Evolutionary conservation across 116 monocot genomes (phyloP), one percentile per base, ranked within the genome.

Genomic region (Dioscorea cayenensis): DNA sequence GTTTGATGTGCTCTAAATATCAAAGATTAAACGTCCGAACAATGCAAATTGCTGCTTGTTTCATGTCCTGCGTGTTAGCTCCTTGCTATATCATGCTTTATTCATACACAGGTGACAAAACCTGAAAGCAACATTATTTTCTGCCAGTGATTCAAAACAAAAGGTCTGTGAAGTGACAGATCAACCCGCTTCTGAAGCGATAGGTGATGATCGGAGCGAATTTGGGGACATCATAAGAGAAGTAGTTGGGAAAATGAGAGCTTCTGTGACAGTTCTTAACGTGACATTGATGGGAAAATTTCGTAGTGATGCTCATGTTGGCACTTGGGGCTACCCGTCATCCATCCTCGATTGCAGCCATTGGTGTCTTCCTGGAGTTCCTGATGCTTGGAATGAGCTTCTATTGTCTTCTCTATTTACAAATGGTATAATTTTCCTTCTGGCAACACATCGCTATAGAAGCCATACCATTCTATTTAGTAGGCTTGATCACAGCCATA

Each of bases 331-430:
- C 62, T 78, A 94, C 71, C 86, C 85, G 18, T 69, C 75, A 20
- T 59, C 88, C n/a, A 71, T 84, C 43, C 66, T 99, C 16, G 94
- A 99, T 81, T 99, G 99, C 78, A 94, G 94, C 80, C 99, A 93
- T 59, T 99, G 99, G 99, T 99, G 99, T 70, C 89, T 99, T 66
- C 99, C 99, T 69, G 99, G 94, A 66, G 99, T 99, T 2, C 99
- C 99, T 32, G 99, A 99, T 87, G 83, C 93, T 36, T 99, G 99
- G 99, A 99, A 99, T 78, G 99, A 99, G 55, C 84, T 94, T 49
- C 70, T 99, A 10, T 87, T 99, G 35, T 90, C 88, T 0, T 73
- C 74, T 68, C 75, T 89, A 23, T 36, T 78, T 36, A 77, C 73
- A 13, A 63, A 86, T 32, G 81, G 90, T 90, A 23, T 71, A 82